These are phyloP conservation scores for Penstemon eatonii DNA, from an alignment of 257 asterid genomes.

Conservation along the genomic window DNA sequence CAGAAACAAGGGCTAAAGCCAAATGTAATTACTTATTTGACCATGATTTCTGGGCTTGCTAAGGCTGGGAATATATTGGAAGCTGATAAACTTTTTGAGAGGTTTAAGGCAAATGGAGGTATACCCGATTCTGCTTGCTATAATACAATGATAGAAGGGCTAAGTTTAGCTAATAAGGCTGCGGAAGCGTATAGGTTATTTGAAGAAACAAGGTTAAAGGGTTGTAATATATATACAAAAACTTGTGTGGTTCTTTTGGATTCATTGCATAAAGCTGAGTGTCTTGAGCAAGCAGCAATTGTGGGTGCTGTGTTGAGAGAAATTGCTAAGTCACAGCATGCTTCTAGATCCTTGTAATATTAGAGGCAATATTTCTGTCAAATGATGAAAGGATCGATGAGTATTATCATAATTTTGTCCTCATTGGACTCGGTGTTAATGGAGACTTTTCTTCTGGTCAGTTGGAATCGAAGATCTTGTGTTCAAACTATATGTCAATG, in stretches of 20 bases:
- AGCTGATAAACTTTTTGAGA: conserved; percentile 68
- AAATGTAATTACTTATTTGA: conserved; percentile 63
- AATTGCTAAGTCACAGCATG: conserved; percentile 88
- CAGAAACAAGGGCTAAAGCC: conserved; percentile 88
- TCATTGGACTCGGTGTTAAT: not conserved
- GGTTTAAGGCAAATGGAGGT: conserved; percentile 81
- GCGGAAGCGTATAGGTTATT: conserved; percentile 75
- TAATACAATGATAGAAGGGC: conserved; percentile 84
- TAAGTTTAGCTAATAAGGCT: conserved; percentile 74
- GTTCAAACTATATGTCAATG: not conserved
- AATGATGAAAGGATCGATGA: not conserved
- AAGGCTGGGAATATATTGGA: conserved; percentile 85
- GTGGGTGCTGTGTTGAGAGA: conserved; percentile 92
- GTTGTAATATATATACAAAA: conserved; percentile 71
- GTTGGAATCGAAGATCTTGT: not conserved
- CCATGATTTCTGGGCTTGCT: conserved; percentile 95
- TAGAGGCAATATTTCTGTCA: not conserved
- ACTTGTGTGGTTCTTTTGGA: conserved; percentile 90
- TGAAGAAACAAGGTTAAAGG: conserved; percentile 81
- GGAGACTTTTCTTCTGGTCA: not conserved
- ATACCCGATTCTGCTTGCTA: conserved; percentile 90
- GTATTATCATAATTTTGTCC: not conserved
- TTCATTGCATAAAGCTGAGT: conserved; percentile 86
- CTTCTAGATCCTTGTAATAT: conserved; percentile 59
- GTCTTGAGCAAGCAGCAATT: conserved; percentile 89